Conservation (phyloP, 2,329 filamentous ascomycete genomes). For the Alternaria panax region DNA sequence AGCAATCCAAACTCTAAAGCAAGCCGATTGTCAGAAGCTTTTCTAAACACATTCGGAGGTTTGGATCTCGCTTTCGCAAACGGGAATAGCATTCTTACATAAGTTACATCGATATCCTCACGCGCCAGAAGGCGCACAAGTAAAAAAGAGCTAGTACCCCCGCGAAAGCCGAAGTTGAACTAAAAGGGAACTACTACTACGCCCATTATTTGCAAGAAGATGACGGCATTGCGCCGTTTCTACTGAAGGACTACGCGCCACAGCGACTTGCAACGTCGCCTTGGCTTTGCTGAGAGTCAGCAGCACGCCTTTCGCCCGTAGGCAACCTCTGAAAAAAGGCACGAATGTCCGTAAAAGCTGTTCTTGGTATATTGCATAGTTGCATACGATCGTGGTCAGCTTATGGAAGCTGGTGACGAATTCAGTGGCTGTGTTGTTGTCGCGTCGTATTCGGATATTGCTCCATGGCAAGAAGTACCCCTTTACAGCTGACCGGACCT, state of each 20-base stretch:
- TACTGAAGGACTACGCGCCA: neutral
- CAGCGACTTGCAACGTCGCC: neutral
- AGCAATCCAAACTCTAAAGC: accelerated
- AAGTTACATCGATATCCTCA: neutral
- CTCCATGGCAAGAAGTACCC: neutral
- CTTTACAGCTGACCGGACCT: neutral
- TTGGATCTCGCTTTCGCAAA: neutral
- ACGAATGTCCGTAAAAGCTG: accelerated
- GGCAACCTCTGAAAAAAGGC: neutral
- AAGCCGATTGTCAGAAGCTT: accelerated
- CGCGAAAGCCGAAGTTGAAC: neutral
- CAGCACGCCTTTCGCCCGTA: neutral
- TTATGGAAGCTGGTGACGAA: neutral
- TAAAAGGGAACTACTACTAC: too few relatives aligned
- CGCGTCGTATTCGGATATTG: neutral
- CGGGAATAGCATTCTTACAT: neutral
- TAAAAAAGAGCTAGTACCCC: accelerated
- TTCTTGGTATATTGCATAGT: neutral
- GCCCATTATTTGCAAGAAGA: neutral
- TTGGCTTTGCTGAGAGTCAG: neutral
- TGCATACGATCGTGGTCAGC: neutral
- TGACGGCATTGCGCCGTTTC: neutral
- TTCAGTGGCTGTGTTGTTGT: neutral
- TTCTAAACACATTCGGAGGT: accelerated
- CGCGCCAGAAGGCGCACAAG: neutral